A percentile compares a stretch with the other conserved stretches of the same genome.
phyloP scores from a whole-genome alignment of 192 early-diverging fungal genomes.

The Coemansia sp. region DNA sequence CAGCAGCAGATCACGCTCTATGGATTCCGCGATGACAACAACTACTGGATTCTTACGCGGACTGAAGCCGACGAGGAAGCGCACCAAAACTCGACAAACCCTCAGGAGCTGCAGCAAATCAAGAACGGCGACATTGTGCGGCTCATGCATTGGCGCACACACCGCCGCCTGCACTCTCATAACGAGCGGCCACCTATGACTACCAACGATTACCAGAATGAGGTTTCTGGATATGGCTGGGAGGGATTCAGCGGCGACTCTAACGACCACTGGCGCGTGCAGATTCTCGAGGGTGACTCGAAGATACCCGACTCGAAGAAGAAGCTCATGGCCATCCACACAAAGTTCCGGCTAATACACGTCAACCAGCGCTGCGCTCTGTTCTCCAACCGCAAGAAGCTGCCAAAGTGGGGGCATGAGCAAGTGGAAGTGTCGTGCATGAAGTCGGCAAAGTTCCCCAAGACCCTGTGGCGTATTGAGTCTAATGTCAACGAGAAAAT shows the following conservation, averaged over 20 bases:
- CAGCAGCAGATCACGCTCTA: conserved; percentile 86
- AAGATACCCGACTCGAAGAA: conserved; percentile 47
- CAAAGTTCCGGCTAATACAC: conserved; percentile 78
- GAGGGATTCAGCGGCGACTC: conserved; percentile 76
- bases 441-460: conserved; percentile 67
- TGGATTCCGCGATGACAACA: conserved; percentile 83
- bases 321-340: conserved; percentile 63
- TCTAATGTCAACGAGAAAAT: conserved; percentile 62
- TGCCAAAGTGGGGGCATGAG: conserved; percentile 95
- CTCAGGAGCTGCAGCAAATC: conserved; percentile 56
- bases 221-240: conserved; percentile 75
- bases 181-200: conserved; percentile 69
- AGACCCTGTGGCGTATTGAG: conserved; percentile 82
- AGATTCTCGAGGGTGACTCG: conserved; percentile 63
- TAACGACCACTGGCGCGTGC: conserved; percentile 89
- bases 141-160: conserved; percentile 66
- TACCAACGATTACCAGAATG: conserved; percentile 68
- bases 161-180: conserved; percentile 73
- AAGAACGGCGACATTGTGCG: conserved; percentile 71
- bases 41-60: conserved; percentile 68
- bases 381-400: conserved; percentile 73
- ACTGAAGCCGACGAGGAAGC: conserved; percentile 20
- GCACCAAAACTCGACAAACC: conserved; percentile 19
- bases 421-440: conserved; percentile 95
- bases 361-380: conserved; percentile 72